Evolutionary conservation across 805 yeast genomes (phyloP).

Genomic region (Starmera pachycereana): DNA sequence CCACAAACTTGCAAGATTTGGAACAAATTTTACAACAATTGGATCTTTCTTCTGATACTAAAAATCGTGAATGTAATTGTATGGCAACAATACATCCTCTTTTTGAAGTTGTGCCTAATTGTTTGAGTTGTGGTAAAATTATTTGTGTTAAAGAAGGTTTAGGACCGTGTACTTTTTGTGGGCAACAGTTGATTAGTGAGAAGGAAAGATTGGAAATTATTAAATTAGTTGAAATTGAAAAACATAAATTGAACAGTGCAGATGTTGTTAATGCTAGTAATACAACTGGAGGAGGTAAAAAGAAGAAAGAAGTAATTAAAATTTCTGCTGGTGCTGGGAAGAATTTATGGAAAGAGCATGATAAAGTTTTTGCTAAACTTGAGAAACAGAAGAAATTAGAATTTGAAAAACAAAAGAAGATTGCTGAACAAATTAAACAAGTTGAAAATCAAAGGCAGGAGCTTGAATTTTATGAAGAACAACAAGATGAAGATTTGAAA

Average conservation of each 20-base stretch:
- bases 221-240: conserved; percentile 43
- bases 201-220: conserved; percentile 55
- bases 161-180: conserved; percentile 84
- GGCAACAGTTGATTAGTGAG: conserved; percentile 47
- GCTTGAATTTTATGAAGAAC: conserved; percentile 30
- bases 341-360: conserved; percentile 60
- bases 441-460: conserved; percentile 32
- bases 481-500: conserved; percentile 44
- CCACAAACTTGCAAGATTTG: conserved; percentile 52
- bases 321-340: conserved; percentile 52
- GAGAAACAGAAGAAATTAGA: conserved; percentile 37
- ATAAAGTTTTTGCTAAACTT: conserved; percentile 45
- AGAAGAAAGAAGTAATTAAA: conserved; percentile 33
- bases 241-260: conserved; percentile 26
- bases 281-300: conserved; percentile 15
- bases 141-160: conserved; percentile 85
- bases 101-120: conserved; percentile 85
- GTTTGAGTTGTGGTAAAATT: conserved; percentile 88
- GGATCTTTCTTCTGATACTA: conserved; percentile 25
- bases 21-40: conserved; percentile 50
- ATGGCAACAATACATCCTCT: conserved; percentile 84
- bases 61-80: conserved; percentile 49
- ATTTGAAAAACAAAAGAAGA: conserved; percentile 22
- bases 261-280: conserved; percentile 1
- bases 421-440: conserved; percentile 25